phyloP scores from a whole-genome alignment of 768 basidiomycete genomes.

The Dioszegia crocea region DNA sequence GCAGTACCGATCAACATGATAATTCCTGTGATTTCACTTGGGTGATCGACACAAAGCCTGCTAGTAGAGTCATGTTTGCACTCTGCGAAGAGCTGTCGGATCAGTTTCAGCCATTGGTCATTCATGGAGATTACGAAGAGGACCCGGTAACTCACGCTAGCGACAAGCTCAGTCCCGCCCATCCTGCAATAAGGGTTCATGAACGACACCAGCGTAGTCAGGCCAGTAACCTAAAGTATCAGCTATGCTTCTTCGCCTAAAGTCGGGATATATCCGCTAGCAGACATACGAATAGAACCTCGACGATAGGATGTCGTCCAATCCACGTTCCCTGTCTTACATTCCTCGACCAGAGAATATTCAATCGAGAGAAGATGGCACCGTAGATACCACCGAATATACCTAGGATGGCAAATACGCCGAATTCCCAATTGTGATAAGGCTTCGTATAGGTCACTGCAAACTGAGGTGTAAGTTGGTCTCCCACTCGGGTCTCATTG shows the following conservation, averaged over 20 bases:
- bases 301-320: conserved; percentile 69
- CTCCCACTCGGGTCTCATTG: conserved; percentile 37
- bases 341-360: conserved; percentile 79
- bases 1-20: conserved; percentile 66
- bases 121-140: neutral
- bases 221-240: conserved; percentile 58
- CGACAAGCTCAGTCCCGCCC: conserved; percentile 93
- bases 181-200: conserved; percentile 85
- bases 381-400: conserved; percentile 93
- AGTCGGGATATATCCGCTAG: neutral
- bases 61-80: conserved; percentile 63
- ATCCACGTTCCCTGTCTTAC: conserved; percentile 80
- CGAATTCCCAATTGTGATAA: conserved; percentile 85
- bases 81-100: conserved; percentile 59
- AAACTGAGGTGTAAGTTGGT: conserved; percentile 23
- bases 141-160: conserved; percentile 59
- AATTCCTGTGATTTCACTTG: conserved; percentile 59
- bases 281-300: conserved; percentile 70
- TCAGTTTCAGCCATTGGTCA: neutral
- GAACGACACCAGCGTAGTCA: conserved; percentile 75
- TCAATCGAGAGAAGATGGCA: conserved; percentile 71
- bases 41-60: conserved; percentile 63
- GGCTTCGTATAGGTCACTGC: conserved; percentile 58
- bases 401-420: conserved; percentile 79
- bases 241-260: neutral